phyloP scores from a whole-genome alignment of 768 basidiomycete species.

The Agrocybe chaxingu region DNA sequence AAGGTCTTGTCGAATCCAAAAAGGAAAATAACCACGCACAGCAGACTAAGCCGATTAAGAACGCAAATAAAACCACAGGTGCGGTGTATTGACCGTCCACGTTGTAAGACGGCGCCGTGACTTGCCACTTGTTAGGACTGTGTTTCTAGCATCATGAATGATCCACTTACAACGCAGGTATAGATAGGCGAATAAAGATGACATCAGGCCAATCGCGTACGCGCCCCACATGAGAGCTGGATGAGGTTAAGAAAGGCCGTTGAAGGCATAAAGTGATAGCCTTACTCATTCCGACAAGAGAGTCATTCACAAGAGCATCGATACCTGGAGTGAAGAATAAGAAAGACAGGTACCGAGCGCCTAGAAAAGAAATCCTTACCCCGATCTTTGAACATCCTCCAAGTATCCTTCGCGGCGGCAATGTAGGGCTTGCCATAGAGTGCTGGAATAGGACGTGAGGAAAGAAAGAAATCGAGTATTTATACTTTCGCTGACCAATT shows the following conservation, averaged over 20 bases:
- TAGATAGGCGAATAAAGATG: conserved; percentile 71
- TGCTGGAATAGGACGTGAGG: conserved; percentile 34
- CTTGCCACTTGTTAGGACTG: conserved; percentile 28
- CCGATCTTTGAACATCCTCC: conserved; percentile 71
- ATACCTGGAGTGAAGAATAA: conserved; percentile 40
- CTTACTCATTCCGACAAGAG: conserved; percentile 75
- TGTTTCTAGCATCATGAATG: neutral
- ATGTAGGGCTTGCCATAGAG: conserved; percentile 85
- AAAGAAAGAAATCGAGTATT: neutral
- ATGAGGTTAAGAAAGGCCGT: neutral
- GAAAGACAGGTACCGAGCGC: conserved; percentile 3
- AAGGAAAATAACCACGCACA: conserved; percentile 38
- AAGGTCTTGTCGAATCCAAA: neutral
- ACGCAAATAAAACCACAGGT: conserved; percentile 73
- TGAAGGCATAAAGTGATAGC: conserved; percentile 3
- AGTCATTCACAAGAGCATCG: conserved; percentile 82
- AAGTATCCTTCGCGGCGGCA: conserved; percentile 79
- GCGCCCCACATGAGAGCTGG: conserved; percentile 77
- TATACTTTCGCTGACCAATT: conserved; percentile 46
- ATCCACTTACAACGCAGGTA: conserved; percentile 62
- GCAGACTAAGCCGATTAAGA: conserved; percentile 74
- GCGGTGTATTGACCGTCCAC: conserved; percentile 72
- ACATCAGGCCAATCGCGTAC: conserved; percentile 72
- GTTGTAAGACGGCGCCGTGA: conserved; percentile 76
- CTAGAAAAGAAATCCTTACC: conserved; percentile 29